These are phyloP conservation scores for Tagetes patula DNA, from an alignment of 129 eudicot genomes.

Conservation along the genomic window DNA sequence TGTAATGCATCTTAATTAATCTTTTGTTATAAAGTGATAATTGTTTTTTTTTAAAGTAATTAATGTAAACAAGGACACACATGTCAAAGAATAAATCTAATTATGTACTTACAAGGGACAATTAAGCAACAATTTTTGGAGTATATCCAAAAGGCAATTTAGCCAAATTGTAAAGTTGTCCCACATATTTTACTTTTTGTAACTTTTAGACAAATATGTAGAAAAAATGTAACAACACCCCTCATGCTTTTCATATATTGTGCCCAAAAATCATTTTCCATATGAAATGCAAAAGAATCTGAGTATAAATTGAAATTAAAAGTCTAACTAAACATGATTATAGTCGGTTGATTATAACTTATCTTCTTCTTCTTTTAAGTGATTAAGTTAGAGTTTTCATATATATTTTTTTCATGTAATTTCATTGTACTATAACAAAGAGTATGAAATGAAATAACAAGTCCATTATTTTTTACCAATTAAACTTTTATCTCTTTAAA, in stretches of 20 bases:
- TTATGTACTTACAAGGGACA: slow-evolving; percentile 34
- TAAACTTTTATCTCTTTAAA: too few relatives aligned
- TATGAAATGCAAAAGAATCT: slow-evolving; percentile 5
- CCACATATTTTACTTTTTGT: slow-evolving; percentile 22
- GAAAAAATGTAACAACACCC: slow-evolving; percentile 16
- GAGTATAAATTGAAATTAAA: slow-evolving; percentile 18
- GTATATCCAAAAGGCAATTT: slow-evolving; percentile 29
- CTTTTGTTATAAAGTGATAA: slow-evolving; percentile 6
- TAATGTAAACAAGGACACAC: slow-evolving; percentile 17
- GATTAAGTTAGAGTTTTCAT: not conserved
- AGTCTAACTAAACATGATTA: slow-evolving; percentile 33
- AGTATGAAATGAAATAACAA: not conserved
- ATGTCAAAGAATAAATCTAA: slow-evolving; percentile 27
- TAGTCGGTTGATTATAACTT: slow-evolving; percentile 29
- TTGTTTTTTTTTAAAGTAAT: not conserved
- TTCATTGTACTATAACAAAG: not conserved
- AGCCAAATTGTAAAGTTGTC: slow-evolving; percentile 29
- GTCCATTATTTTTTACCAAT: too few relatives aligned
- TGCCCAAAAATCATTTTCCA: slow-evolving; percentile 27
- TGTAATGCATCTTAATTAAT: not conserved
- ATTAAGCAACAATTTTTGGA: slow-evolving; percentile 28
- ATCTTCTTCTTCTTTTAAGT: not conserved
- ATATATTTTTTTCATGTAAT: not conserved
- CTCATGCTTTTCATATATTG: slow-evolving; percentile 27
- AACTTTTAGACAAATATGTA: slow-evolving; percentile 23